Conservation (phyloP, 2,329 filamentous ascomycete genomes). For the Neofusicoccum kwambonambiense region DNA sequence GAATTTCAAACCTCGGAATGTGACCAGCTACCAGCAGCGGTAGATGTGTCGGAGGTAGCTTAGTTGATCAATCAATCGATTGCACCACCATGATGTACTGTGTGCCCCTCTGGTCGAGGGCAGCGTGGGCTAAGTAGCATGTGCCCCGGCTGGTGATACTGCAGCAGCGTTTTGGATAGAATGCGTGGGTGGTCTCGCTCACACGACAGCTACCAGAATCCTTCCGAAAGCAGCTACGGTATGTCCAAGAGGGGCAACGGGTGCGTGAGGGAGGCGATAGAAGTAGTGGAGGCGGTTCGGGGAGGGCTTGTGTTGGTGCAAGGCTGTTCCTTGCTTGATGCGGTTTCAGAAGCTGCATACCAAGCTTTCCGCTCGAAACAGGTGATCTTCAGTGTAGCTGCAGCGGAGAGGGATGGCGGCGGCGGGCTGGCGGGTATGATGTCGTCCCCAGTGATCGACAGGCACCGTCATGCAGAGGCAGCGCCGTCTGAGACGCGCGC, state of each 20-base stretch:
- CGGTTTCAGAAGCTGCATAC: constrained; percentile 14
- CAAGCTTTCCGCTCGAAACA: constrained; percentile 17
- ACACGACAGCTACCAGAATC: not conserved
- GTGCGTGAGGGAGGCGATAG: not conserved
- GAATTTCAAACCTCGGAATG: not conserved
- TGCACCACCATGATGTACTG: not conserved
- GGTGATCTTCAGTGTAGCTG: constrained; percentile 1
- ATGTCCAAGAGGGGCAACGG: not conserved
- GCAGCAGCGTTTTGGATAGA: constrained; percentile 6
- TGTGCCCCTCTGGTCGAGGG: not conserved
- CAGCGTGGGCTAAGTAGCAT: not conserved
- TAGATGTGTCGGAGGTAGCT: not conserved
- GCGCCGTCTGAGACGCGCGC: constrained; percentile 1
- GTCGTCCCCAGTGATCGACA: constrained; percentile 5
- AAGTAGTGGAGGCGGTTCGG: not conserved
- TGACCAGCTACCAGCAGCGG: not conserved
- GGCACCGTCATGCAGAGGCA: constrained; percentile 4
- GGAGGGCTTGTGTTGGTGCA: not conserved
- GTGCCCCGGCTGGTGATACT: not conserved
- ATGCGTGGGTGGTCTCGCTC: not conserved
- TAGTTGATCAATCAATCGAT: constrained; percentile 10
- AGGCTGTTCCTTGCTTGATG: constrained; percentile 11
- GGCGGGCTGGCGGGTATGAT: not conserved
- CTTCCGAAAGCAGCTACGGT: constrained; percentile 1
- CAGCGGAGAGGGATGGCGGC: not conserved